Conservation (phyloP, 257 asterid species). For the Schizonepeta tenuifolia region DNA sequence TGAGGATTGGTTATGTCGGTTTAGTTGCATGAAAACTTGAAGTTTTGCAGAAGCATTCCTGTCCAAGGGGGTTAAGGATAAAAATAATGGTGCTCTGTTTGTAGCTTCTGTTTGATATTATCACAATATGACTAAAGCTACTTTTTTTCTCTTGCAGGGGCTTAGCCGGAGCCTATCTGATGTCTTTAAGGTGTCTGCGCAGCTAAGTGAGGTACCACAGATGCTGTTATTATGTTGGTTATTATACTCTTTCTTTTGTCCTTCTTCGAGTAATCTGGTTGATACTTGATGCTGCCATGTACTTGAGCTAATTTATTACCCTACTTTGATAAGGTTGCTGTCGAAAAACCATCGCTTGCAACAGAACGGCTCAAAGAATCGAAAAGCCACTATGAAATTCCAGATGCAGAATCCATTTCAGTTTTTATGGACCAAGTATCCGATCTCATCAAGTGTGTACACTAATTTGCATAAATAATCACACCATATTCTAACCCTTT, state of each 20-base stretch:
- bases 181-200: conserved; percentile 48
- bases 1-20: not conserved
- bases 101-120: conserved; percentile 19
- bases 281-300: conserved; percentile 28
- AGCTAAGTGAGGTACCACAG: conserved; percentile 49
- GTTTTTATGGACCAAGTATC: conserved; percentile 58
- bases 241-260: conserved; percentile 6
- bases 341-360: conserved; percentile 40
- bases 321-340: conserved; percentile 38
- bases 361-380: conserved; percentile 30
- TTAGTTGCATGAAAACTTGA: not conserved
- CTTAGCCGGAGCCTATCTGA: conserved; percentile 37
- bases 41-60: not conserved
- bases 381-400: conserved; percentile 39
- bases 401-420: conserved; percentile 53
- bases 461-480: conserved; percentile 17
- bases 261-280: not conserved
- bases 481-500: not conserved
- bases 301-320: conserved; percentile 19
- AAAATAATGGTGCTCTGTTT: not conserved
- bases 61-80: not conserved
- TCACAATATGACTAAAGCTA: conserved; percentile 15
- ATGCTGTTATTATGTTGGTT: not conserved
- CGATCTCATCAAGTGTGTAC: conserved; percentile 55
- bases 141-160: conserved; percentile 30